Evolutionary conservation across 352 stramenopile species (phyloP).

Genomic region (Halophytophthora batemanensis): DNA sequence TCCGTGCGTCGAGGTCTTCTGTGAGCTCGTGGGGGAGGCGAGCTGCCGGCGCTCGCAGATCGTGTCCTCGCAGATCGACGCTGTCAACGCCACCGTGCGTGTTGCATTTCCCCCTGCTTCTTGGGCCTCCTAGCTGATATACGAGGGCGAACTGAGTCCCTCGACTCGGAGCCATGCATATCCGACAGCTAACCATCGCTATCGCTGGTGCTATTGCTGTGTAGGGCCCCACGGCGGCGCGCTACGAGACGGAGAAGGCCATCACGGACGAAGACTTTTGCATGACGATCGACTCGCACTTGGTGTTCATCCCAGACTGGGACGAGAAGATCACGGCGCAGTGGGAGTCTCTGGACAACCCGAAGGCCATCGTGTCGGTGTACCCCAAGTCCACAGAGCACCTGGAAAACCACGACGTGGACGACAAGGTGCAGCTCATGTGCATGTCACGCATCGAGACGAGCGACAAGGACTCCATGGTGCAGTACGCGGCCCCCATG

Average conservation of each 20-base stretch:
- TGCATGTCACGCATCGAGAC: conserved; percentile 76
- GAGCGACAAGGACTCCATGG: conserved; percentile 63
- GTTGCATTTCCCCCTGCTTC: background rate
- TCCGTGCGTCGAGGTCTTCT: conserved; percentile 63
- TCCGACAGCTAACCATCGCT: background rate
- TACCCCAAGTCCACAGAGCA: conserved; percentile 79
- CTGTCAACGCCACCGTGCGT: conserved; percentile 56
- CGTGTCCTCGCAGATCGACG: conserved; percentile 68
- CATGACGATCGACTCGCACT: conserved; percentile 77
- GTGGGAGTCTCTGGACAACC: conserved; percentile 68
- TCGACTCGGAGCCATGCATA: background rate
- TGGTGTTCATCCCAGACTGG: conserved; percentile 75
- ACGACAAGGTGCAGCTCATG: conserved; percentile 74
- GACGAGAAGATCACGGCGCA: conserved; percentile 70
- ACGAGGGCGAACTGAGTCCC: too few species aligned
- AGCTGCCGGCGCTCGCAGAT: conserved; percentile 62
- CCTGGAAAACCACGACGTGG: conserved; percentile 42
- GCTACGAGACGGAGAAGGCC: conserved; percentile 73
- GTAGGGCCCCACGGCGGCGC: conserved; percentile 63
- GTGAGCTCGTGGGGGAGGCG: conserved; percentile 57
- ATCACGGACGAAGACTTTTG: conserved; percentile 81
- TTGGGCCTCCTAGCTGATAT: background rate
- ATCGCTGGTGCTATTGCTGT: conserved; percentile 1
- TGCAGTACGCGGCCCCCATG: conserved; percentile 69
- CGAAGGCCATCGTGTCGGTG: conserved; percentile 77